phyloP scores from a whole-genome alignment of 169 alveolate species.

The Eimeria tenella region DNA sequence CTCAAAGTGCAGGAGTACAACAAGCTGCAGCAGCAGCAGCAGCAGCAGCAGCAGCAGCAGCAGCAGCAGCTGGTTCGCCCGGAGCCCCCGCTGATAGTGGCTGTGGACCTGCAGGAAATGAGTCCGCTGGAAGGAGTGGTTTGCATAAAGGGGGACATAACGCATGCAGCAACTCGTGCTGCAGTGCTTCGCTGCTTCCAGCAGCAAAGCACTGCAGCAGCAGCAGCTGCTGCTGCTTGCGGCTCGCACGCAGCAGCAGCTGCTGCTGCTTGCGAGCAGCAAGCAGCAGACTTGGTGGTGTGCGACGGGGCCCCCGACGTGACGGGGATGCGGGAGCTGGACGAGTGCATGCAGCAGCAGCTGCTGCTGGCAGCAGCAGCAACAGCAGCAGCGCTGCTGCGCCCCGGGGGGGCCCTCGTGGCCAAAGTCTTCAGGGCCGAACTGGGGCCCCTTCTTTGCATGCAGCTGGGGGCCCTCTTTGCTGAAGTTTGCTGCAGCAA shows the following conservation, averaged over 20 bases:
- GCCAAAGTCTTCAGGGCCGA: constrained; percentile 98
- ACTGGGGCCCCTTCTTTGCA: constrained; percentile 89
- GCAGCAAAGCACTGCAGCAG: background rate
- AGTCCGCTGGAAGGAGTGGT: constrained; percentile 97
- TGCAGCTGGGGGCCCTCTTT: constrained; percentile 73
- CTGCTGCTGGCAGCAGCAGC: constrained; percentile 96
- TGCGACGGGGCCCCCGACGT: constrained; percentile 99
- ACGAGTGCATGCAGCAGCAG: constrained; percentile 94
- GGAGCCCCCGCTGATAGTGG: constrained; percentile 91
- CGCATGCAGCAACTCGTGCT: constrained; percentile 81
- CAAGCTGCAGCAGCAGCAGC: constrained; percentile 53
- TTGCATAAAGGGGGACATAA: constrained; percentile 97
- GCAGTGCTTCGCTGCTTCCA: constrained; percentile 86
- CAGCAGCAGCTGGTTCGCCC: background rate
- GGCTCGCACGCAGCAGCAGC: constrained; percentile 75
- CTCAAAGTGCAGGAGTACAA: constrained; percentile 1
- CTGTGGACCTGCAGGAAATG: constrained; percentile 98
- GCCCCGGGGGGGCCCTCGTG: constrained; percentile 96
- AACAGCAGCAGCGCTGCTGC: constrained; percentile 91
- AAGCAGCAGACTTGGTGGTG: constrained; percentile 94
- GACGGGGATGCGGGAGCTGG: constrained; percentile 93
- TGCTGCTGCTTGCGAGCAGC: background rate
- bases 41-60: constrained; percentile 73
- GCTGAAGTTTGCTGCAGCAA: constrained; percentile 88
- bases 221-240: no score